Conservation (phyloP, 176 grass and related monocot species). For the Tillandsia leiboldiana region DNA sequence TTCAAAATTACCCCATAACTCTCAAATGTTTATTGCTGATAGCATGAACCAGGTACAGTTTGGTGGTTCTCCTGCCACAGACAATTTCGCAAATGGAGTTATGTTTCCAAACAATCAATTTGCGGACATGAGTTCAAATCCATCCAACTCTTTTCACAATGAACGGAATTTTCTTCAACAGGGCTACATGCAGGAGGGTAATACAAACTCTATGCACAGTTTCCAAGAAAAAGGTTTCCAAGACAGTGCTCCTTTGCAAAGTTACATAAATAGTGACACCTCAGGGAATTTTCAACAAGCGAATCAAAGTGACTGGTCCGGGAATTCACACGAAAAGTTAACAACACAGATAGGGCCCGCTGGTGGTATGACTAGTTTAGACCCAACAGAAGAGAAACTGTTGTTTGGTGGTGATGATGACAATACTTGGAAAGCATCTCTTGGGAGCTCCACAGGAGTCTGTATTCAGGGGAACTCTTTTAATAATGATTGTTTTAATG, state of each 20-base stretch:
- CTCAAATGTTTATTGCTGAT: conserved; percentile 10
- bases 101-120: neutral
- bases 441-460: conserved; percentile 11
- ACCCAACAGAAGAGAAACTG: conserved; percentile 38
- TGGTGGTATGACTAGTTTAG: conserved; percentile 23
- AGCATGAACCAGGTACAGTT: conserved; percentile 15
- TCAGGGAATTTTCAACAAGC: conserved; percentile 11
- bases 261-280: conserved; percentile 8
- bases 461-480: conserved; percentile 14
- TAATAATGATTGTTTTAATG: conserved; percentile 14
- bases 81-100: conserved; percentile 14
- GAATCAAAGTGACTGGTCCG: conserved; percentile 18
- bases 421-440: conserved; percentile 10
- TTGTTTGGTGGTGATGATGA: conserved; percentile 38
- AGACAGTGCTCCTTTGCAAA: conserved; percentile 1
- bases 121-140: conserved; percentile 6
- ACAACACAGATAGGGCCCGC: neutral
- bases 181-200: conserved; percentile 6
- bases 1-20: neutral
- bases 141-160: conserved; percentile 1
- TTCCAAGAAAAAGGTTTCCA: neutral
- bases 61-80: neutral
- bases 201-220: neutral
- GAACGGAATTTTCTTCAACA: neutral
- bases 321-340: conserved; percentile 15